phyloP scores from a whole-genome alignment of 192 early-diverging fungal genomes.

The Linnemannia hyalina region DNA sequence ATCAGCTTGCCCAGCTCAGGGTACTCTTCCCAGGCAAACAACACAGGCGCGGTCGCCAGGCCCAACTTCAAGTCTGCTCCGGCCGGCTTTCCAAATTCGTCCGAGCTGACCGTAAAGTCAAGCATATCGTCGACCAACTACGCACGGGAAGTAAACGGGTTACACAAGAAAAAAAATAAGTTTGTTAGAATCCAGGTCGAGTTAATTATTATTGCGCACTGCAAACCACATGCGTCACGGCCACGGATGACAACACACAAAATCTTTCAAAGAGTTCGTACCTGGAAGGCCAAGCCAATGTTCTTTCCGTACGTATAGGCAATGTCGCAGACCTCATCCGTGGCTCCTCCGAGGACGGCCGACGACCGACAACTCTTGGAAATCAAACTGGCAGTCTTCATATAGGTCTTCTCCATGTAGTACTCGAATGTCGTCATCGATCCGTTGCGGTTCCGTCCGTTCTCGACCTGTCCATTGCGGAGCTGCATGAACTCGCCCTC shows the following conservation, averaged over 20 bases:
- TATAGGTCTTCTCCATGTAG: slow-evolving; percentile 95
- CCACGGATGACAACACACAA: not conserved
- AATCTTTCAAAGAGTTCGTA: slow-evolving; percentile 26
- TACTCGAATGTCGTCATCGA: slow-evolving; percentile 80
- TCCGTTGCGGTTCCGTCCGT: slow-evolving; percentile 25
- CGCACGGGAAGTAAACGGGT: slow-evolving; percentile 1
- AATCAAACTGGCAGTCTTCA: slow-evolving; percentile 96
- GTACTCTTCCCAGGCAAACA: slow-evolving; percentile 92
- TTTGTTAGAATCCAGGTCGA: not conserved
- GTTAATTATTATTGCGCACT: too few relatives aligned
- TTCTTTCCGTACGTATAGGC: slow-evolving; percentile 91
- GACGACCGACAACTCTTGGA: slow-evolving; percentile 92
- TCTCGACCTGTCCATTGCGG: slow-evolving; percentile 52
- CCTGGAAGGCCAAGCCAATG: slow-evolving; percentile 96
- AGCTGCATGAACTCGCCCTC: slow-evolving; percentile 99
- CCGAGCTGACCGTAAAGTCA: slow-evolving; percentile 84
- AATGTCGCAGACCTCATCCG: slow-evolving; percentile 78
- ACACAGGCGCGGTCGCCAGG: slow-evolving; percentile 92
- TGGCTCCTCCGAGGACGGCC: slow-evolving; percentile 85
- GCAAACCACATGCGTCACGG: not conserved
- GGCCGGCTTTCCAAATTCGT: slow-evolving; percentile 90
- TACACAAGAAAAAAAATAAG: not conserved
- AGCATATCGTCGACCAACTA: slow-evolving; percentile 92
- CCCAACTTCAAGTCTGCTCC: slow-evolving; percentile 92
- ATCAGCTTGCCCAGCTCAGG: slow-evolving; percentile 88